Evolutionary conservation across 495 filamentous ascomycete genomes (phyloP).

Genomic region (Staphylotrichum tortipilum): DNA sequence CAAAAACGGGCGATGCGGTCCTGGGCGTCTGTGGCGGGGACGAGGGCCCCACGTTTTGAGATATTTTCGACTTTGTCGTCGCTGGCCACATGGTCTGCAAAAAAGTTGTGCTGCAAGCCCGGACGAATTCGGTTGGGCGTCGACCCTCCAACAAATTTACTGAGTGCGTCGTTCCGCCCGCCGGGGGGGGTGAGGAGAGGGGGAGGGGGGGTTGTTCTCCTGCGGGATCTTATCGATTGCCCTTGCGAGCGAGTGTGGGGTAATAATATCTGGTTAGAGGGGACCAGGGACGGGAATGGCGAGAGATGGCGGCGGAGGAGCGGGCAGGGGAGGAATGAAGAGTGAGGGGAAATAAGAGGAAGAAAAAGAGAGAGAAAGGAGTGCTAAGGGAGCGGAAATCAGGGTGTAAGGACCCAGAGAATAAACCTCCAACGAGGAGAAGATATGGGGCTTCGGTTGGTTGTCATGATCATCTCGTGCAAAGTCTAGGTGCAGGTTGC

Average conservation of each 20-base stretch:
- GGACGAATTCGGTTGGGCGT: slow-evolving; percentile 3
- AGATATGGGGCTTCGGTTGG: slow-evolving; percentile 42
- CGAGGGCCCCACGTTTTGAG: slow-evolving; percentile 40
- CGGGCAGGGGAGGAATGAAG: no score
- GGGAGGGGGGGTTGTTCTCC: not conserved
- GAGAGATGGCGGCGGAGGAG: no score
- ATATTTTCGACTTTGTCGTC: slow-evolving; percentile 38
- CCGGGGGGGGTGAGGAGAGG: no score
- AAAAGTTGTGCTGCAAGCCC: slow-evolving; percentile 4
- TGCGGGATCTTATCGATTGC: slow-evolving; percentile 30
- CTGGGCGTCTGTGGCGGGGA: slow-evolving; percentile 48
- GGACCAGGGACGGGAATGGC: slow-evolving; percentile 5
- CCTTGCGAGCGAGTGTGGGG: slow-evolving; percentile 31
- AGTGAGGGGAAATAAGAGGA: slow-evolving; percentile 10
- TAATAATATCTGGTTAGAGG: no score
- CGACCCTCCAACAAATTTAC: slow-evolving; percentile 3
- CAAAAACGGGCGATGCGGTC: slow-evolving; percentile 32
- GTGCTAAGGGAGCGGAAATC: slow-evolving; percentile 14
- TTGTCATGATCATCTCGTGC: slow-evolving; percentile 48
- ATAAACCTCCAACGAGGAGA: slow-evolving; percentile 49
- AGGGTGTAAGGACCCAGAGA: slow-evolving; percentile 42
- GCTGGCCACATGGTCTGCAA: slow-evolving; percentile 38
- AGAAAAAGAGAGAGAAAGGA: slow-evolving; percentile 15
- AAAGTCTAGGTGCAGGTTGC: slow-evolving; percentile 23
- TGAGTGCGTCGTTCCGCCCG: slow-evolving; percentile 2